Conservation (phyloP, 176 grass and related monocot species). For the barley (Hordeum vulgare) region MorexV3_pseudomolecules_assembly NC_058519.1:10014805-10015304, state of each 20-base stretch:
- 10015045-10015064: background rate
- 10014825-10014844: constrained; percentile 5
- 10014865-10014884: background rate
- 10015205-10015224: background rate
- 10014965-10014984: background rate
- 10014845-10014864: constrained; percentile 35
- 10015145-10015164: constrained; percentile 14
- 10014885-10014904: background rate
- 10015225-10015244: background rate
- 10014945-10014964: background rate
- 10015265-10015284: no score
- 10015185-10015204: constrained; percentile 4
- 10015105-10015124: background rate
- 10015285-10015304: no score
- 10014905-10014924: background rate
- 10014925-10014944: background rate
- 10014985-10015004: background rate
- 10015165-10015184: background rate
- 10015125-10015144: constrained; percentile 22
- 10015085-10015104: background rate
- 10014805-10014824: background rate
- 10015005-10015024: no score
- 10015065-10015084: constrained; percentile 6
- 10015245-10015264: no score
- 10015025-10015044: background rate